Base-by-base conservation (phyloP, 129 eudicot species). In the Dittrichia graveolens region DNA sequence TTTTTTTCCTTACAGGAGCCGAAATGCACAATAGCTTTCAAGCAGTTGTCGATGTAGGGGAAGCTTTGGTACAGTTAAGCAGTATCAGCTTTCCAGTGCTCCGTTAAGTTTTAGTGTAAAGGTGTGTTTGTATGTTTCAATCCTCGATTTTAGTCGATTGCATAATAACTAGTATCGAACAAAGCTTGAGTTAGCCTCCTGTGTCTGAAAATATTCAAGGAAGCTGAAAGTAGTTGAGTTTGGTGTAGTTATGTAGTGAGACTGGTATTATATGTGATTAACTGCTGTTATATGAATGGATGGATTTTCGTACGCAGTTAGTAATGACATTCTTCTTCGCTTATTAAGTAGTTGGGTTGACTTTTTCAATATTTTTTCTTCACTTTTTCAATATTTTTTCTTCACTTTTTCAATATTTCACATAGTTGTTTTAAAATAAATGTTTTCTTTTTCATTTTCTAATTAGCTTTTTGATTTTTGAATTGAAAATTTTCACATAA, bases 1-100 rank as follows among this genome's bases (percentile, higher is more conserved):
- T n/a, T 52, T 69, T 52, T 41, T 70, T 13, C 18, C 39, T 78
- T 61, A 52, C 78, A 78, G 82, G 82, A 62, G 61, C 77, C 78
- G 82, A 44, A 78, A 78, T 13, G 82, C 77, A 7, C 73, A 78
- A 11, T 71, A 62, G 66, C 24, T 14, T 44, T 53, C 16, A 31
- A 4, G 37, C 4, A 15, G 14, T 31, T 56, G 54, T 7, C 9
- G 8, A 8, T 48, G 14, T 58, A 3, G 19, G 71, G 52, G 37
- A 68, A 68, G 61, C 73, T 49, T 68, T 68, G 3, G 45, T 18
- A 46, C 42, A 2, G 38, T 50, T 44, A 16, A 43, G 52, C 15
- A 40, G 19, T 39, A 37, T 69, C 49, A 52, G 47, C 39, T 37
- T 24, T 65, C 8, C 61, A 15, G 63, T 11, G 37, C 38, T 50